Conservation (phyloP, 192 early-diverging fungal species). For the Backusella macrospora region DNA sequence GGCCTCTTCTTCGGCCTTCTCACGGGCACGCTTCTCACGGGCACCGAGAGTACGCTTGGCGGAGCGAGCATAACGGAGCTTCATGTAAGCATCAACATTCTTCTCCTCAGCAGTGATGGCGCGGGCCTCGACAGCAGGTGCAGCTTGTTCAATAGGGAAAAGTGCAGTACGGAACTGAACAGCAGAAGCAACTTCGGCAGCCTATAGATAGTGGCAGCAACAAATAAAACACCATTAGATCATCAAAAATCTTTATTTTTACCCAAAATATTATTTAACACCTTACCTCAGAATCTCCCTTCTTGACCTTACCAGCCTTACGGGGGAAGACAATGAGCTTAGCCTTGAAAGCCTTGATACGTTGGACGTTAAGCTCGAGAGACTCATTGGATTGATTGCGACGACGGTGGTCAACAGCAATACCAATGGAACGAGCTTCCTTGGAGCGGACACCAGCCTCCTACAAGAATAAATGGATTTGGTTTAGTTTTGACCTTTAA, state of each 20-base stretch:
- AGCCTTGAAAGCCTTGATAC: conserved; percentile 92
- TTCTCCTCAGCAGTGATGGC: conserved; percentile 60
- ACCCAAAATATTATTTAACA: neutral
- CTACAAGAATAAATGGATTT: conserved; percentile 38
- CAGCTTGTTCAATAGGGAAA: conserved; percentile 70
- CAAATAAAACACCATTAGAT: neutral
- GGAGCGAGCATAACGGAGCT: conserved; percentile 80
- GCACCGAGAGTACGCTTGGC: conserved; percentile 75
- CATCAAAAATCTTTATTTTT: no score
- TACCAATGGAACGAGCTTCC: conserved; percentile 93
- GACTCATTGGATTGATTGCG: conserved; percentile 96
- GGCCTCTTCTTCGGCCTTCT: conserved; percentile 81
- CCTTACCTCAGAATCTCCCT: conserved; percentile 59
- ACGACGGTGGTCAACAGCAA: conserved; percentile 96
- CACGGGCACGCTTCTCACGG: conserved; percentile 79
- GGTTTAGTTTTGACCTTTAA: neutral
- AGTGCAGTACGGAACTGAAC: conserved; percentile 69
- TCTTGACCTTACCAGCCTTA: conserved; percentile 90
- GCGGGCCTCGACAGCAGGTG: conserved; percentile 53
- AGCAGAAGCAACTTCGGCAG: conserved; percentile 58
- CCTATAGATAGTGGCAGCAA: neutral
- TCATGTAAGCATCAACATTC: conserved; percentile 63
- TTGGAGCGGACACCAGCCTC: conserved; percentile 91
- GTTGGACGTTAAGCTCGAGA: conserved; percentile 89
- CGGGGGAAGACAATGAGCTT: conserved; percentile 97